Percentiles rank a stretch among this genome's conserved stretches.
Evolutionary conservation across 2,329 filamentous ascomycete genomes (phyloP).

Genomic region (Chlorencoelia australis): DNA sequence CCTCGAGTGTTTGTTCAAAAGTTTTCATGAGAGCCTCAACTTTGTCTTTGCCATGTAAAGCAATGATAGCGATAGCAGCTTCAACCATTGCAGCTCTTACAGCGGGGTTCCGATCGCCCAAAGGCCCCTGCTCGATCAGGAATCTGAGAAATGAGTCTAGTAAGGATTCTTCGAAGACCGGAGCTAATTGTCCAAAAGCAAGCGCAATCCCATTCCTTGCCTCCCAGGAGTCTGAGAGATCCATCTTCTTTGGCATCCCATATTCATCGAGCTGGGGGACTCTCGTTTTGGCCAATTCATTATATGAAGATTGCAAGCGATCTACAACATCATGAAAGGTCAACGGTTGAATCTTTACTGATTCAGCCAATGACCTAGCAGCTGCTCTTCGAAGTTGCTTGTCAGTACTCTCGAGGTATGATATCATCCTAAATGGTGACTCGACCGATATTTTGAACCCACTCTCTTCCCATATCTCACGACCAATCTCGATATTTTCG

Average conservation of each 20-base stretch:
- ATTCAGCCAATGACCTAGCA: slow-evolving; percentile 70
- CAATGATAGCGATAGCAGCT: slow-evolving; percentile 72
- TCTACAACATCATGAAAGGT: slow-evolving; percentile 53
- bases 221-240: slow-evolving; percentile 85
- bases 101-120: slow-evolving; percentile 69
- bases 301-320: slow-evolving; percentile 60
- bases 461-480: slow-evolving; percentile 92
- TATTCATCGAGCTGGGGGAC: slow-evolving; percentile 82
- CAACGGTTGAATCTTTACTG: slow-evolving; percentile 49
- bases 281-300: slow-evolving; percentile 70
- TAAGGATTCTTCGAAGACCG: slow-evolving; percentile 55
- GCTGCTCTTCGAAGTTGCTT: slow-evolving; percentile 74
- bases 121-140: slow-evolving; percentile 72
- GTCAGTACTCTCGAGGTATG: slow-evolving; percentile 73
- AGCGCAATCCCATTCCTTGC: slow-evolving; percentile 79
- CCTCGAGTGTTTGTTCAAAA: slow-evolving; percentile 81
- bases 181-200: slow-evolving; percentile 73
- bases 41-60: slow-evolving; percentile 67
- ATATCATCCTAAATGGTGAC: slow-evolving; percentile 57
- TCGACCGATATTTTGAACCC: slow-evolving; percentile 59
- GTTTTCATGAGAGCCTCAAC: slow-evolving; percentile 87
- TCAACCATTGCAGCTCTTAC: slow-evolving; percentile 90
- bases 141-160: slow-evolving; percentile 75
- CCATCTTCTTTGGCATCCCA: slow-evolving; percentile 86
- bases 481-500: slow-evolving; percentile 75